These are phyloP conservation scores for Pinus taeda DNA, from an alignment of 75 land plant species.

Conservation along the genomic window DNA sequence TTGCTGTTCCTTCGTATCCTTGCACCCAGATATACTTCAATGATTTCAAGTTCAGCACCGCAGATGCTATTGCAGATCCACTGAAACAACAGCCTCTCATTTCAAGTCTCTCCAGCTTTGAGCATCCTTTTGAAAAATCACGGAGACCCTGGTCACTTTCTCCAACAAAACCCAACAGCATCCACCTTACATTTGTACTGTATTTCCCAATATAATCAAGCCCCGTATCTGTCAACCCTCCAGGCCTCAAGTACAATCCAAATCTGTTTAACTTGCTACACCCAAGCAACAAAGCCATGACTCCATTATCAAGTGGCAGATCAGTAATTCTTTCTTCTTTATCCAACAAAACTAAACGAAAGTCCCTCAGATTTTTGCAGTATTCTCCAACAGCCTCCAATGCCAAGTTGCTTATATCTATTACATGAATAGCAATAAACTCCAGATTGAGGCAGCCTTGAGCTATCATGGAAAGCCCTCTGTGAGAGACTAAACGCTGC, in stretches of 20 bases:
- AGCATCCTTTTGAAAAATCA: conserved; percentile 31
- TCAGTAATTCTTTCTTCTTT: conserved; percentile 50
- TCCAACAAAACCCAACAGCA: conserved; percentile 36
- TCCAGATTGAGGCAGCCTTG: conserved; percentile 62
- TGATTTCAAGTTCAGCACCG: conserved; percentile 10
- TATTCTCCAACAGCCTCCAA: conserved; percentile 52
- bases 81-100: conserved; percentile 38
- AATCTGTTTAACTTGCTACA: conserved; percentile 67
- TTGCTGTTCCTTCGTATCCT: conserved; percentile 20
- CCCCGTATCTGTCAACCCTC: conserved; percentile 79
- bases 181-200: conserved; percentile 31
- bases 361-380: conserved; percentile 69
- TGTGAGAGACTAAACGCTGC: conserved; percentile 25
- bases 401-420: conserved; percentile 72
- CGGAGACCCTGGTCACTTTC: conserved; percentile 29
- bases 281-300: conserved; percentile 60
- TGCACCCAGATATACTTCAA: conserved; percentile 42
- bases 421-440: conserved; percentile 69
- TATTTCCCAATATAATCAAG: conserved; percentile 58
- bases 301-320: conserved; percentile 88
- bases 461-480: conserved; percentile 67
- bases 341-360: conserved; percentile 80
- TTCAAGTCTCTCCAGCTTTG: conserved; percentile 35
- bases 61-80: conserved; percentile 18
- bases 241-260: conserved; percentile 71